Base-by-base conservation (phyloP, 176 grass and related monocot species). In the Themeda triandra region DNA sequence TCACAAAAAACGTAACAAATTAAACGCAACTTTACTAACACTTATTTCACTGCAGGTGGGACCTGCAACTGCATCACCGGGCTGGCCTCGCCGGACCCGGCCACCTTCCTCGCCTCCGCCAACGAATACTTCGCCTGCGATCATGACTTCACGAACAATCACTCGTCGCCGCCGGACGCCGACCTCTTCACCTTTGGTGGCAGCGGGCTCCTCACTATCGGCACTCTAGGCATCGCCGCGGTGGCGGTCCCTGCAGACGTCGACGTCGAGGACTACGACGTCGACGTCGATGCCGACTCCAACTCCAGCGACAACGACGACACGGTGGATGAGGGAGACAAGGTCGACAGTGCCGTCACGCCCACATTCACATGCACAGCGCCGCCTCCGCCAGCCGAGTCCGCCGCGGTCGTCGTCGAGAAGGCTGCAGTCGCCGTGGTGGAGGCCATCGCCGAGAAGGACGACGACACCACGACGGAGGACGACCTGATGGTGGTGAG, bases 401-500 rank as follows among this genome's bases (percentile, higher is more conserved):
- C 66, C 29, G 69, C 67, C 11, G 64, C n/a, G 28, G 63, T 18
- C 0, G n/a, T n/a, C n/a, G 63, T 39, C 0, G 78, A 91, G 63
- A 88, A 88, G 81, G 87, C n/a, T n/a, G n/a, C 69, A 0, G 69
- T 71, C 28, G 75, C 79, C 10, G 82, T 39, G 11, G 85, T 98
- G 1, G 91, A 95, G 78, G 89, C 91, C 7, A 93, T 98, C 10
- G 83, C 95, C 1, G 92, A 98, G 86, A 98, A 98, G 78, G 85
- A 86, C 25, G 95, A 92, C 18, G 72, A 84, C 75, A 84, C 88
- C 18, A 92, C 93, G 2, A 96, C 93, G 35, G 97, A 96, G 88
- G 89, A 86, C 41, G 97, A 99, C 60, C 88, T 99, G 11, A 85
- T 96, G 88, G 54, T 93, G 45, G 93, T 99, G 19, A 99, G 82